phyloP scores from a whole-genome alignment of 306 rosid species.

The Ceratonia siliqua region DNA sequence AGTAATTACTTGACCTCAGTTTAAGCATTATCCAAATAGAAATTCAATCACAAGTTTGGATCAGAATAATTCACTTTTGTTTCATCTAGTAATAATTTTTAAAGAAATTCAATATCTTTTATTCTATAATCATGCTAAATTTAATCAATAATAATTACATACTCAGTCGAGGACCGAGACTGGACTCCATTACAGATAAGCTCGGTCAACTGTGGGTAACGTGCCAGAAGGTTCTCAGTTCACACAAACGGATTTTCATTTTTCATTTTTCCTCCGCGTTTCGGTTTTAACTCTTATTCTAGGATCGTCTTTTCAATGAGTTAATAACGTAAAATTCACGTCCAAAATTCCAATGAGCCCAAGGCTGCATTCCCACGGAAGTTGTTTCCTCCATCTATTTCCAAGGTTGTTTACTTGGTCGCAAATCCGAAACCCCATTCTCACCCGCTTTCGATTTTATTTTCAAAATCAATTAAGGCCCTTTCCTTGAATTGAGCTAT shows the following conservation, averaged over 20 bases:
- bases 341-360: background rate
- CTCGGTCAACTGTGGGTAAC: background rate
- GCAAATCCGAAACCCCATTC: conserved; percentile 27
- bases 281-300: background rate
- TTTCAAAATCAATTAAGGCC: background rate
- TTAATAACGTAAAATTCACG: background rate
- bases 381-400: background rate
- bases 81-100: background rate
- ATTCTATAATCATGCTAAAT: background rate
- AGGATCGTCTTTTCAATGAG: too few species aligned
- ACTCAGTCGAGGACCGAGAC: background rate
- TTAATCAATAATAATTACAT: too few species aligned
- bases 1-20: background rate
- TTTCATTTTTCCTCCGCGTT: background rate
- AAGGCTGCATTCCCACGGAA: background rate
- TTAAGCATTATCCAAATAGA: background rate
- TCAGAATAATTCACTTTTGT: background rate
- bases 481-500: background rate
- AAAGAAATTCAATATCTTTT: background rate
- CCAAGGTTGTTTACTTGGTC: background rate
- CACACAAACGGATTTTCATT: background rate
- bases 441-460: background rate
- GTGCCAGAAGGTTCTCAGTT: background rate
- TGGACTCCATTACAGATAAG: background rate
- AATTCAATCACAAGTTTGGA: background rate